Percentiles rank a stretch among this genome's conserved stretches.
These are phyloP conservation scores for Erigeron canadensis DNA, from an alignment of 129 eudicot species.

Conservation along the genomic window DNA sequence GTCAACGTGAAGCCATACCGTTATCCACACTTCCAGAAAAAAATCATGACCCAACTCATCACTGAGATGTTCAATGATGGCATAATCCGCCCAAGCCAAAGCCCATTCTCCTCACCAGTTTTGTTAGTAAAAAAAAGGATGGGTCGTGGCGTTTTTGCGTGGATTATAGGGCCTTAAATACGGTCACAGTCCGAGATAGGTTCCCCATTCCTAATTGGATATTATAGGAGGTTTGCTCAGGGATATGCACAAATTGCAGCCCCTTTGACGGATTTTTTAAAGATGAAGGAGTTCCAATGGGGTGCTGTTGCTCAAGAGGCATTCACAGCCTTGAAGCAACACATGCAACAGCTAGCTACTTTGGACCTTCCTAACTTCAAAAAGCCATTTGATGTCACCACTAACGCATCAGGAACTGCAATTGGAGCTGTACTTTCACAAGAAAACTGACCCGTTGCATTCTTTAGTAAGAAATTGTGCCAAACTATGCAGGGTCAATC, in stretches of 20 bases:
- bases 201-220: background rate
- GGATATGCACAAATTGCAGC: background rate
- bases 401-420: background rate
- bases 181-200: background rate
- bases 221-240: background rate
- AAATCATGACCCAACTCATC: background rate
- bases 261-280: background rate
- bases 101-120: background rate
- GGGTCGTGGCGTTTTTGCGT: background rate
- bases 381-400: background rate
- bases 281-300: background rate
- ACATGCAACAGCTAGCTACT: background rate
- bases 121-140: background rate
- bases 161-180: background rate
- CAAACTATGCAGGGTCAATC: background rate
- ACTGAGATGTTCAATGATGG: background rate
- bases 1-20: background rate
- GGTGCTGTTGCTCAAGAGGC: background rate
- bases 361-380: background rate
- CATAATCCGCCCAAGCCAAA: background rate
- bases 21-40: background rate
- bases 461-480: too few species aligned
- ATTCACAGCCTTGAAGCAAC: background rate
- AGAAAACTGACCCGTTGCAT: too few species aligned
- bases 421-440: too few species aligned